A percentile compares a stretch with the other conserved stretches of the same genome.
These are phyloP conservation scores for Cymbopogon citratus DNA, from an alignment of 176 grass and related monocot species.

Conservation along the genomic window DNA sequence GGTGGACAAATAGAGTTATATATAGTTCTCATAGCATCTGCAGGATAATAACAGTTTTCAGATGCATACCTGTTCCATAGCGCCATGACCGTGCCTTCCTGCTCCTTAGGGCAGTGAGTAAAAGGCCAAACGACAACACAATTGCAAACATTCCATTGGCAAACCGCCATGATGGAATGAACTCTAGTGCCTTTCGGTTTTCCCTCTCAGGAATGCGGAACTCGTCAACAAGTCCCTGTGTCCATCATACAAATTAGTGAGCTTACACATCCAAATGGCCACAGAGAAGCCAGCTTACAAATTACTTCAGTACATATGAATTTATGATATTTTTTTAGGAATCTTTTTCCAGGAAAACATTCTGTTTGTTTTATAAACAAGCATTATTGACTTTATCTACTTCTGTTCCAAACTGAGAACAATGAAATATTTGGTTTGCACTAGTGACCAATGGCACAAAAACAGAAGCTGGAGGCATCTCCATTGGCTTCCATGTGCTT, in stretches of 20 bases:
- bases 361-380: not conserved
- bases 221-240: slow-evolving; percentile 84
- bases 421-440: not conserved
- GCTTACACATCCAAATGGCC: not conserved
- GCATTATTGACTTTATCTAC: not conserved
- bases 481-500: slow-evolving; percentile 32
- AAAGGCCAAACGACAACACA: slow-evolving; percentile 85
- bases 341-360: not conserved
- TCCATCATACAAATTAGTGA: slow-evolving; percentile 12
- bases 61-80: slow-evolving; percentile 68
- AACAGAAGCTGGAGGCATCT: not conserved
- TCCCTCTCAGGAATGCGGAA: slow-evolving; percentile 77
- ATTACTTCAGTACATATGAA: not conserved
- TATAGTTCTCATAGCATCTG: not conserved
- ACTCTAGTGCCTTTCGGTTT: slow-evolving; percentile 51
- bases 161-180: slow-evolving; percentile 74
- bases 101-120: slow-evolving; percentile 81
- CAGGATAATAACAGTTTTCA: not conserved
- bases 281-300: not conserved
- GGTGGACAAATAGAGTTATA: not conserved
- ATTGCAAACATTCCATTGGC: slow-evolving; percentile 97
- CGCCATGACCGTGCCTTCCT: slow-evolving; percentile 98
- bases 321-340: not conserved
- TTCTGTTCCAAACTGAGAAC: not conserved
- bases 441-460: slow-evolving; percentile 12